Base-by-base conservation (phyloP, 2,329 filamentous ascomycete species). In the Xylaria sp. region DNA sequence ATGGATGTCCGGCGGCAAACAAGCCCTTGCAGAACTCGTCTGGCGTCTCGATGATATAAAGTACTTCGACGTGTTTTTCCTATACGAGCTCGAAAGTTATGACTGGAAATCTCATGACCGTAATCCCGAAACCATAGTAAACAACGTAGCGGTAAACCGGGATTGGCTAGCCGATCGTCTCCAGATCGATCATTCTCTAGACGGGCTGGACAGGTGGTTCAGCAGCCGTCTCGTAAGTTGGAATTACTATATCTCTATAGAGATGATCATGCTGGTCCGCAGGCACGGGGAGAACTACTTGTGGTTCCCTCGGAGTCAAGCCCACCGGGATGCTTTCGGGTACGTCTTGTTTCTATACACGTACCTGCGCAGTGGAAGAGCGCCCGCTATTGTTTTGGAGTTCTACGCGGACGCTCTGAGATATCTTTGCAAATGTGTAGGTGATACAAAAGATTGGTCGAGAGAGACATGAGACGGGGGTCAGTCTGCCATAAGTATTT, bases 341-440 rank as follows among this genome's bases (percentile, higher is more conserved):
- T 64, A 65, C 23, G 42, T 17, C 2, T 44, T 58, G 9, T 58
- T 60, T 42, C 40, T 67, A 9, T 40, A 31, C 3, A 49, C 54
- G 38, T 63, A 20, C 20, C 3, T 54, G 15, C 59, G 48, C 23
- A 31, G 36, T 10, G 17, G 40, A 3, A 6, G 42, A 2, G 51
- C 33, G 4, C 33, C 51, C 20, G 15, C 26, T 0, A 11, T 28
- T 4, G 9, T 66, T 11, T 28, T 17, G 10, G 9, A 3, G n/a
- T 15, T 63, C n/a, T 67, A 62, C 20, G 6, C 6, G 11, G 31
- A 40, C 5, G 49, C 49, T 6, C 17, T 62, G n/a, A 23, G 13
- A 7, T n/a, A 54, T 20, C 13, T 59, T 4, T 13, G 42, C 23
- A 20, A 36, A 17, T 36, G 26, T 17, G 15, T 28, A n/a, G 9